These are phyloP conservation scores for Achaetomium macrosporum DNA, from an alignment of 2,329 filamentous ascomycete species.

Conservation along the genomic window DNA sequence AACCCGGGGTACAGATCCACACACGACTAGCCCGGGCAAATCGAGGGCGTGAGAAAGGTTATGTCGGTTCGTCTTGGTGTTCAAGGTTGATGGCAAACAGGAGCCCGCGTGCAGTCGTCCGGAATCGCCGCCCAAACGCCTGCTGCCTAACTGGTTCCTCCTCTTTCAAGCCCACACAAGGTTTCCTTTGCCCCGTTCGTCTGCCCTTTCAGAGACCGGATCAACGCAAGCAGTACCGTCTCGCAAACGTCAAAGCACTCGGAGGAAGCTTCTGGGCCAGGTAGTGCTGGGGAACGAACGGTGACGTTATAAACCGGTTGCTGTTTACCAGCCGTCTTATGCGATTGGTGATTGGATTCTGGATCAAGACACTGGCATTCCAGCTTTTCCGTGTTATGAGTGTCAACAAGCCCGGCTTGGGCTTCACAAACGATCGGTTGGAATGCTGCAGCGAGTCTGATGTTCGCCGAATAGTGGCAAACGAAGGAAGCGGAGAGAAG, in stretches of 20 bases:
- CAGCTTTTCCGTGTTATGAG: conserved; percentile 6
- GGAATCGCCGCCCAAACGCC: neutral
- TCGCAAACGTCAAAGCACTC: neutral
- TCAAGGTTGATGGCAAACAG: neutral
- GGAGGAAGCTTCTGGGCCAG: conserved; percentile 1
- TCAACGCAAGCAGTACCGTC: neutral
- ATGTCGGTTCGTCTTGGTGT: neutral
- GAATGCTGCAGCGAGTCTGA: neutral
- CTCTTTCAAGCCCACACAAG: neutral
- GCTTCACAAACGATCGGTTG: neutral
- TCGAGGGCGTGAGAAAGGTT: neutral
- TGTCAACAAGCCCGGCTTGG: neutral
- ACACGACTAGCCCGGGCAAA: neutral
- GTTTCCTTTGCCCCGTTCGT: neutral
- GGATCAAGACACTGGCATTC: conserved; percentile 8
- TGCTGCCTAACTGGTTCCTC: neutral
- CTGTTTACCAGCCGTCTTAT: conserved; percentile 24
- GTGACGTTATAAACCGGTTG: conserved; percentile 16
- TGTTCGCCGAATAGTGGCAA: neutral
- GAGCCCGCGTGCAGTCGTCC: neutral
- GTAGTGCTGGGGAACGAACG: neutral
- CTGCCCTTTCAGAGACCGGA: neutral
- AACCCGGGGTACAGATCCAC: conserved; percentile 5
- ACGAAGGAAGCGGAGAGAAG: conserved; percentile 3
- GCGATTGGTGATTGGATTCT: conserved; percentile 10